These are phyloP conservation scores for Xylaria palmicola DNA, from an alignment of 495 filamentous ascomycete genomes.

Conservation along the genomic window DNA sequence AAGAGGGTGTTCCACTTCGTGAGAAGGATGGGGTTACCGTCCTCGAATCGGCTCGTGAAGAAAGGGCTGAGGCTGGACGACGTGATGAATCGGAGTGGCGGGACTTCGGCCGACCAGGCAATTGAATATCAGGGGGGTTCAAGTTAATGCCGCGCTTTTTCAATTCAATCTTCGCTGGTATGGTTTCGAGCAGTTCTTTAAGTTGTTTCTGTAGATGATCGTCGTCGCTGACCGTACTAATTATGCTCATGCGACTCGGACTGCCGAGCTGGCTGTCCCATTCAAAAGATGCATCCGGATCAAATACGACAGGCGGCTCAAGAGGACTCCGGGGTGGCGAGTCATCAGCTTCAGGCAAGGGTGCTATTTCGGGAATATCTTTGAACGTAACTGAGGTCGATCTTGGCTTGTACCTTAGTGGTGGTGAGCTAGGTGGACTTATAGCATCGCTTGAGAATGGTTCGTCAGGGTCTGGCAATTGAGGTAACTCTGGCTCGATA, in stretches of 20 bases:
- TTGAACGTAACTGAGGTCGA: conserved; percentile 46
- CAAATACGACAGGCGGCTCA: conserved; percentile 19
- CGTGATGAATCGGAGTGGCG: conserved; percentile 35
- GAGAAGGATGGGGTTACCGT: conserved; percentile 30
- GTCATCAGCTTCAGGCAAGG: conserved; percentile 28
- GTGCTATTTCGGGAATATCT: conserved; percentile 38
- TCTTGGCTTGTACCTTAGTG: conserved; percentile 37
- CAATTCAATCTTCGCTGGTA: conserved; percentile 79
- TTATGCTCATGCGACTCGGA: conserved; percentile 31
- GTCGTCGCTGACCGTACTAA: conserved; percentile 39
- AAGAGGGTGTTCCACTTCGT: conserved; percentile 63
- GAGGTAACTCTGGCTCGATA: conserved; percentile 37
- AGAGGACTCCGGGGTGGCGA: conserved; percentile 26
- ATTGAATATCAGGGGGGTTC: conserved; percentile 48
- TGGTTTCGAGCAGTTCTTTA: conserved; percentile 72
- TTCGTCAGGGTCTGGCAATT: conserved; percentile 29
- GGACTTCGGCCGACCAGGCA: conserved; percentile 38
- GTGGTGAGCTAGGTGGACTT: conserved; percentile 45
- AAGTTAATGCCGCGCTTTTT: conserved; percentile 52
- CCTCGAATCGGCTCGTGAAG: conserved; percentile 33
- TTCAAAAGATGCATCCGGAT: conserved; percentile 39
- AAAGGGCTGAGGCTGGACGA: conserved; percentile 44
- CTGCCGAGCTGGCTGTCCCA: conserved; percentile 30
- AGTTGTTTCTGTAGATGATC: conserved; percentile 83
- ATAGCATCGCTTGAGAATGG: conserved; percentile 36